A percentile compares a stretch with the other conserved stretches of the same genome.
Evolutionary conservation across 2,329 filamentous ascomycete genomes (phyloP).

Genomic region (Paraconiothyrium brasiliense): DNA sequence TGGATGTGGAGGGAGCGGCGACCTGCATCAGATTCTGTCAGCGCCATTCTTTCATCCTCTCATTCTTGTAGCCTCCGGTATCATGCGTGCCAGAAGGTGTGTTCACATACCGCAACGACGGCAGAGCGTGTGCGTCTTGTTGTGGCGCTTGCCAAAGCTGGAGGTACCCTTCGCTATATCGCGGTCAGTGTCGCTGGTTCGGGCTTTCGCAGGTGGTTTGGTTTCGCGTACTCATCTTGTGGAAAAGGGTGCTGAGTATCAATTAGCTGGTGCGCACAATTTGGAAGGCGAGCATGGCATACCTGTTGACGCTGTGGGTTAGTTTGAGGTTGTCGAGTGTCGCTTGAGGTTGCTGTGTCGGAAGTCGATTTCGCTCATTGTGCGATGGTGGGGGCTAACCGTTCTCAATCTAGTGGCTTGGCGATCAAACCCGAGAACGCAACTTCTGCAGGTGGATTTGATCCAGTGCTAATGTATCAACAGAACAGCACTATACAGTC

Average conservation of each 20-base stretch:
- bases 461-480: no score
- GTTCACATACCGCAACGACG: slow-evolving; percentile 89
- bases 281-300: slow-evolving; percentile 25
- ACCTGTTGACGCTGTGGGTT: slow-evolving; percentile 51
- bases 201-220: slow-evolving; percentile 32
- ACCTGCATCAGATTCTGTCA: slow-evolving; percentile 63
- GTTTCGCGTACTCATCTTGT: slow-evolving; percentile 66
- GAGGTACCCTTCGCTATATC: slow-evolving; percentile 68
- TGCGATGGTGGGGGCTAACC: slow-evolving; percentile 8
- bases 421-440: not conserved
- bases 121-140: slow-evolving; percentile 82
- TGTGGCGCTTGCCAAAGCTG: slow-evolving; percentile 31
- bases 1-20: slow-evolving; percentile 98
- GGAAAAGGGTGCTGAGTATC: slow-evolving; percentile 57
- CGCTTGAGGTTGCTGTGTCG: slow-evolving; percentile 18
- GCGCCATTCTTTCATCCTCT: slow-evolving; percentile 35
- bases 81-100: slow-evolving; percentile 24
- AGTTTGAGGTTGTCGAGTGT: slow-evolving; percentile 37
- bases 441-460: not conserved
- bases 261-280: slow-evolving; percentile 32
- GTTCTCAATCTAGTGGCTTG: not conserved
- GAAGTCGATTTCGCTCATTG: slow-evolving; percentile 10
- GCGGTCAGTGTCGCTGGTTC: slow-evolving; percentile 55
- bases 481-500: not conserved
- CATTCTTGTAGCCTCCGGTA: slow-evolving; percentile 20